Conservation (phyloP, 768 basidiomycete genomes). For the Calocera cornea region DNA sequence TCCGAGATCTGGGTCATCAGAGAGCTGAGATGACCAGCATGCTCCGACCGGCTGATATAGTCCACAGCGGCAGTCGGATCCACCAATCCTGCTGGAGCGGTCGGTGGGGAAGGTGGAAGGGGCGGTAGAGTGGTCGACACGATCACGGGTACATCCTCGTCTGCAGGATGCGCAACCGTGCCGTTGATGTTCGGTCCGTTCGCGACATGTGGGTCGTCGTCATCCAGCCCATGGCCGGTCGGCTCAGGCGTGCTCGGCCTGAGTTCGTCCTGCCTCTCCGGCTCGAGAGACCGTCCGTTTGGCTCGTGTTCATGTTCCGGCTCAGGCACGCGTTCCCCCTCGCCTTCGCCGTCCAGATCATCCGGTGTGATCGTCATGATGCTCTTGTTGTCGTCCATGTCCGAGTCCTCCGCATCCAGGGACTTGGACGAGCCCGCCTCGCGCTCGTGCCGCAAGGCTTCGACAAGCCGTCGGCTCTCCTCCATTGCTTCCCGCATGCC, state of each 20-base stretch:
- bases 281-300: background rate
- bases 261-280: constrained; percentile 38
- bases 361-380: constrained; percentile 54
- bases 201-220: constrained; percentile 21
- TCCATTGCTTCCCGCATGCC: constrained; percentile 61
- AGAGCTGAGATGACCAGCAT: background rate
- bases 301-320: constrained; percentile 57
- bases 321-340: constrained; percentile 45
- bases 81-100: background rate
- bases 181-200: background rate
- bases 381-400: constrained; percentile 59
- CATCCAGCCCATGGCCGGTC: constrained; percentile 40
- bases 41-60: background rate
- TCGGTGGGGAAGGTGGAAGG: background rate
- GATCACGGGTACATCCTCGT: background rate
- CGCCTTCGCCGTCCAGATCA: constrained; percentile 56
- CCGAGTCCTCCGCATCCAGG: constrained; percentile 33
- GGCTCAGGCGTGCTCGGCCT: constrained; percentile 76
- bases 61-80: background rate
- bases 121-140: background rate
- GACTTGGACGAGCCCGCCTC: background rate
- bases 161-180: background rate
- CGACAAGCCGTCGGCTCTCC: constrained; percentile 41
- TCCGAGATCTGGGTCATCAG: background rate
- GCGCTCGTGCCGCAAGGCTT: constrained; percentile 25